Evolutionary conservation across 2,329 filamentous ascomycete genomes (phyloP).

Genomic region (Juglanconis oblonga): DNA sequence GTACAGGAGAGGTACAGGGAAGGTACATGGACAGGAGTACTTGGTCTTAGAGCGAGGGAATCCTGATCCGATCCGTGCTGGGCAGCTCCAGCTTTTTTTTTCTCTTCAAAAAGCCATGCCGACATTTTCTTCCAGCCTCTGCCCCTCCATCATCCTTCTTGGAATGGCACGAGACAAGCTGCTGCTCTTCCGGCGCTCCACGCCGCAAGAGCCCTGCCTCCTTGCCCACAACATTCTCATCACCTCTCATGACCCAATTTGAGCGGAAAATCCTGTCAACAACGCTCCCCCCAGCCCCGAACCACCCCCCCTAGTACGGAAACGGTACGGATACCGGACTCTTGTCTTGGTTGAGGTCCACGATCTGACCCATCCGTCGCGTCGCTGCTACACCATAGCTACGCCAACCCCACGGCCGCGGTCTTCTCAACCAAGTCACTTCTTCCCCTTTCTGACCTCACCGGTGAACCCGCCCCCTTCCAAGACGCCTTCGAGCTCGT

Average conservation of each 20-base stretch:
- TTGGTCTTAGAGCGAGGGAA: background rate
- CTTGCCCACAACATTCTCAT: slow-evolving; percentile 4
- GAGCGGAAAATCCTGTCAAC: background rate
- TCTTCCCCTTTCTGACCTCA: background rate
- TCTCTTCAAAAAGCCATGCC: slow-evolving; percentile 38
- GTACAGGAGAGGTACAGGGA: background rate
- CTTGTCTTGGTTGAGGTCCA: too few relatives aligned
- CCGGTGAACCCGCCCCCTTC: background rate
- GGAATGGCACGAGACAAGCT: slow-evolving; percentile 40
- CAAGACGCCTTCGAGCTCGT: background rate
- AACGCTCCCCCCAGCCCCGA: background rate
- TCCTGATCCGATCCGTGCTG: background rate
- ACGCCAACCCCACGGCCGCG: background rate
- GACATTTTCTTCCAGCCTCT: slow-evolving; percentile 29
- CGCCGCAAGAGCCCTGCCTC: slow-evolving; percentile 32
- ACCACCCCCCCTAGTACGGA: background rate
- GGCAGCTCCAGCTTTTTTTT: slow-evolving; percentile 4
- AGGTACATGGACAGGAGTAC: background rate
- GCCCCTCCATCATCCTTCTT: slow-evolving; percentile 31
- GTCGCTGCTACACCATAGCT: background rate
- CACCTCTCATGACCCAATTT: background rate
- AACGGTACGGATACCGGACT: too few relatives aligned
- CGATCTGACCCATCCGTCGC: too few relatives aligned
- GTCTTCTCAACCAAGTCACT: too few relatives aligned
- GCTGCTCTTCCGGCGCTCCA: slow-evolving; percentile 33